These are phyloP conservation scores for Uronychia binucleata DNA, from an alignment of 73 alveolate genomes.

Conservation along the genomic window DNA sequence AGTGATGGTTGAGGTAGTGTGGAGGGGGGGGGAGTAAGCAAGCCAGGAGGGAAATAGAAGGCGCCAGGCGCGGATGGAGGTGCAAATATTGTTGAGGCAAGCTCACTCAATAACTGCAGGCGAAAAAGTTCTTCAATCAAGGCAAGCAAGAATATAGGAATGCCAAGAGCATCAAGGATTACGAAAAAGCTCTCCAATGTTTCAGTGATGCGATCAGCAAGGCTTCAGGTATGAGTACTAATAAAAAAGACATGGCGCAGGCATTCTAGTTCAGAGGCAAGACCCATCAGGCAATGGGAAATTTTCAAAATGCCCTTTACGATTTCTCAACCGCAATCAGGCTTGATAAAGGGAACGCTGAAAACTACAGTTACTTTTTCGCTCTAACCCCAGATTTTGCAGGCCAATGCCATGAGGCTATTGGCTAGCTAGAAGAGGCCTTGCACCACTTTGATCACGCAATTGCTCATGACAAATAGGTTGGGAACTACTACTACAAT, in stretches of 20 bases:
- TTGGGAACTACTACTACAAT: constrained; percentile 71
- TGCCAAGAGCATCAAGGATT: neutral
- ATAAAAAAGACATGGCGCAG: constrained; percentile 41
- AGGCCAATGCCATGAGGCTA: constrained; percentile 54
- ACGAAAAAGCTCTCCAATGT: constrained; percentile 64
- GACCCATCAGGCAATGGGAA: constrained; percentile 60
- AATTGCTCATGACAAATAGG: constrained; percentile 59
- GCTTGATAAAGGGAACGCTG: constrained; percentile 51
- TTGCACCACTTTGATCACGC: constrained; percentile 79
- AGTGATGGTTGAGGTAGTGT: too few species aligned
- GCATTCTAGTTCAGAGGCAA: constrained; percentile 74
- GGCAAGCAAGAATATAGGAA: neutral
- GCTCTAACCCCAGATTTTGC: constrained; percentile 44
- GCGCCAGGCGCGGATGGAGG: too few species aligned
- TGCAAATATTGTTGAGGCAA: too few species aligned
- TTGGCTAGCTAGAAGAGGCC: constrained; percentile 79
- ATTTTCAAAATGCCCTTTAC: constrained; percentile 67
- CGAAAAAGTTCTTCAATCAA: neutral
- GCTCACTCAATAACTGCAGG: too few species aligned
- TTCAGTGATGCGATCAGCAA: constrained; percentile 75
- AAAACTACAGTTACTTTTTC: constrained; percentile 29
- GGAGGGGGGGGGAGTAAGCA: too few species aligned
- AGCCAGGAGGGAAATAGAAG: too few species aligned
- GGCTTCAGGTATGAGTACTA: constrained; percentile 2
- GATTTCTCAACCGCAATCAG: constrained; percentile 47